Base-by-base conservation (phyloP, 2,329 filamentous ascomycete species). In the Berkeleyomyces basicola region DNA sequence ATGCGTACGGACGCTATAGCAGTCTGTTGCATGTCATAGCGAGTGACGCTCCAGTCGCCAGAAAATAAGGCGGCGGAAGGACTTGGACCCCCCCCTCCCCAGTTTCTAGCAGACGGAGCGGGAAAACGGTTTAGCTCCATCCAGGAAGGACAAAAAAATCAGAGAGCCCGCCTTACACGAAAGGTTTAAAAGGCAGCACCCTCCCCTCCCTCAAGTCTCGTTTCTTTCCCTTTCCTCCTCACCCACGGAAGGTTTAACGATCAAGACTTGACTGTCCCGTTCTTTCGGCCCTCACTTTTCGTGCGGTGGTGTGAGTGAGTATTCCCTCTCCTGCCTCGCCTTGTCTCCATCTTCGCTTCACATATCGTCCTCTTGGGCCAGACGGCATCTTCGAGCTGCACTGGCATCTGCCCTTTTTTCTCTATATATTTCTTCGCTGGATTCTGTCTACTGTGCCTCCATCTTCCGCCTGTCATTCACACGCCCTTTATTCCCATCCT, bases 171-270 rank as follows among this genome's bases (percentile, higher is more conserved):
- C 33, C 42, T 63, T 49, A 51, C 11, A 47, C 43, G 31, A 63
- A 63, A 59, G 31, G 11, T 49, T 51, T 58, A 63, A 63, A 61
- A 57, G 23, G 53, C 37, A 33, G 44, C 62, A 31, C 39, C 33
- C 51, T 60, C 59, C 63, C 63, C 46, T 53, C 39, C 59, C 51
- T 36, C 23, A 40, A 6, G 53, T 65, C 61, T 68, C 68, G 70
- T 69, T 70, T 69, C 71, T 70, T 71, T 71, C 69, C 67, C 70
- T 70, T 71, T 71, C 67, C 68, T 70, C 72, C 69, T 73, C 73
- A 78, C 77, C 77, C 76, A 77, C 76, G 77, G 76, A 77, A 77
- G 77, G 71, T 64, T 53, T 53, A 53, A 61, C 59, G 63, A 64
- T 61, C 14, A 64, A 61, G 63, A 64, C 63, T 64, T 74, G 74